Base-by-base conservation (phyloP, 768 basidiomycete species). In the Holtermanniella nyarrowii region DNA sequence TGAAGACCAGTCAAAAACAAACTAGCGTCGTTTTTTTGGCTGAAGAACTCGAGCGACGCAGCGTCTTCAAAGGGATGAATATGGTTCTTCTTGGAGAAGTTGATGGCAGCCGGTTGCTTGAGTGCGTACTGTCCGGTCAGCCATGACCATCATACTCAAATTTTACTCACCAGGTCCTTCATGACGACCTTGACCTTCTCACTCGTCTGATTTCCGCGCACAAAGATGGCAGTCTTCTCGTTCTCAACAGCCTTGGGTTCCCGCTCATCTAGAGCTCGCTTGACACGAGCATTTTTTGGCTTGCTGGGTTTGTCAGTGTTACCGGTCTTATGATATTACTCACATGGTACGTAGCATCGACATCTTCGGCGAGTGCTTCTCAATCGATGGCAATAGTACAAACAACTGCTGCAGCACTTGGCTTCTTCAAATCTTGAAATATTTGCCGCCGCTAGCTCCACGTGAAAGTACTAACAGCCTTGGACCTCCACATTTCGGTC, bases 231-330 rank as follows among this genome's bases (percentile, higher is more conserved):
- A 20, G 83, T 88, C 59, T 90, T 82, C 27, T 81, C 77, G 66
- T 87, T 69, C 60, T 75, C 88, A 50, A 93, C 77, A 60, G 90
- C 83, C 67, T 93, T 91, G 0, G 95, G 81, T 62, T 84, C 84
- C 11, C 90, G 79, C 27, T 85, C 86, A 25, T 86, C 86, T 60
- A 91, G 63, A 0, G 80, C 91, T 54, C 95, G 79, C 73, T 97
- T 99, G 13, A 86, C 85, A 27, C 93, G 81, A 4, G 95, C 91
- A 78, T 93, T 96, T 77, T 86, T 88, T 20, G 95, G 88, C 76
- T 93, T 96, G 64, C 83, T 84, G 54, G 1, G 20, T 43, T 25
- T 14, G 16, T 40, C 12, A n/a, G 26, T 26, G 16, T n/a, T 13
- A 23, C 4, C 20, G 16, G 58, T 27, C 59, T 58, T 52, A 4